Base-by-base conservation (phyloP, 148 eudicot genomes). In the Amaranthus hypochondriacus region DNA sequence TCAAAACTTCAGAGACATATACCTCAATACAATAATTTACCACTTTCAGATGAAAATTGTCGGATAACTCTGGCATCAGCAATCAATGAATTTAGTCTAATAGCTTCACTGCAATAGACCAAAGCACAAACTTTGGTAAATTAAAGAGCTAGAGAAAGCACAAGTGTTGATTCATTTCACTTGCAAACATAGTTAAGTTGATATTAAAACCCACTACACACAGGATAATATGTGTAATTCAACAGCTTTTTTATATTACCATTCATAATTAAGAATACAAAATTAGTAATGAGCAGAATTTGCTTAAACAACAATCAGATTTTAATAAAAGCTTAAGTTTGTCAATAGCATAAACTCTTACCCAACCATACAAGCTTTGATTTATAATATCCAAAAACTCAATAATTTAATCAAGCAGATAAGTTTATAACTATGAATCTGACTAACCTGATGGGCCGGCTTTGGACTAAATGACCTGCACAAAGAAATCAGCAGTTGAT, bases 381-480 rank as follows among this genome's bases (percentile, higher is more conserved):
- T 28, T 28, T 28, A 28, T 28, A 2, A 28, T 28, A 28, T 28
- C 39, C 39, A 28, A 28, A 28, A 28, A 28, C 39, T 28, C 39
- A 28, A 1, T 28, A 28, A 28, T 28, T 28, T 28, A 28, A 28
- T 28, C 39, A 28, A 28, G 1, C 39, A 28, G 39, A 57, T 47
- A 5, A 56, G 7, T 6, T 9, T 4, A 15, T 3, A 39, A 5
- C 46, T 4, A 49, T 21, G 39, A 68, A 68, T 68, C 58, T 68
- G 13, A 76, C 81, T 68, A 67, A 78, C 81, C 81, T 73, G 43
- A 68, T 53, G 61, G 73, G 57, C 56, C 58, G 51, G 7, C 15
- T 9, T 9, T 48, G 58, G 48, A 74, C 55, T 47, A 69, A 73
- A 74, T 56, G 28, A 54, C 81, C 81, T 78, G 77, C 77, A 78